These are phyloP conservation scores for Petrea volubilis DNA, from an alignment of 257 asterid species.

Conservation along the genomic window DNA sequence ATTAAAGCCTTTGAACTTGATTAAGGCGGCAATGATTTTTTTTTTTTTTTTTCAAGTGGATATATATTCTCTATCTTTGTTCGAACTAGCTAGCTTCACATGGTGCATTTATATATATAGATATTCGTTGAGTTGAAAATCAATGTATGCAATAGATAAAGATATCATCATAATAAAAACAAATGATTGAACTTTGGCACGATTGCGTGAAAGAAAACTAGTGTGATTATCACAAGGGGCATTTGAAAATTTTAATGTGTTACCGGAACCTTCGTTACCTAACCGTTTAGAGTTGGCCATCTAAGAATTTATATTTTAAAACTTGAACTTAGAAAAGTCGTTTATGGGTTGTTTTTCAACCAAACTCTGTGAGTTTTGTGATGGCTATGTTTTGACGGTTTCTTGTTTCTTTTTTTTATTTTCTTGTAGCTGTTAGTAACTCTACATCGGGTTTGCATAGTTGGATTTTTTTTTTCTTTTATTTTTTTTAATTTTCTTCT, in stretches of 20 bases:
- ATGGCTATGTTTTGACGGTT: background rate
- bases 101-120: background rate
- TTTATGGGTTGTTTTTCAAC: slow-evolving; percentile 1
- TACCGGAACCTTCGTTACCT: slow-evolving; percentile 37
- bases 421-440: too few relatives aligned
- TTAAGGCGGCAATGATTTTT: slow-evolving; percentile 7
- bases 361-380: background rate
- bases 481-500: too few relatives aligned
- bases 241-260: slow-evolving; percentile 15
- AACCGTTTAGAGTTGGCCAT: slow-evolving; percentile 43
- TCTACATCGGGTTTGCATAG: too few relatives aligned
- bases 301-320: slow-evolving; percentile 7
- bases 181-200: background rate
- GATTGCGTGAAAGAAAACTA: slow-evolving; percentile 42
- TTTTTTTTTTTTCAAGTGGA: background rate
- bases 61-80: slow-evolving; percentile 3
- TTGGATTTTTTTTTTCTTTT: too few relatives aligned
- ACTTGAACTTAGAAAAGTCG: background rate
- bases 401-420: too few relatives aligned
- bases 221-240: background rate
- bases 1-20: background rate
- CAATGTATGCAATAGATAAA: background rate
- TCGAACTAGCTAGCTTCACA: background rate
- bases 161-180: background rate
- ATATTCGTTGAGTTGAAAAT: background rate